Evolutionary conservation across 1,284 basidiomycete species (phyloP), one percentile per base, ranked within the genome.

Genomic region (Sphagnurus paluster): DNA sequence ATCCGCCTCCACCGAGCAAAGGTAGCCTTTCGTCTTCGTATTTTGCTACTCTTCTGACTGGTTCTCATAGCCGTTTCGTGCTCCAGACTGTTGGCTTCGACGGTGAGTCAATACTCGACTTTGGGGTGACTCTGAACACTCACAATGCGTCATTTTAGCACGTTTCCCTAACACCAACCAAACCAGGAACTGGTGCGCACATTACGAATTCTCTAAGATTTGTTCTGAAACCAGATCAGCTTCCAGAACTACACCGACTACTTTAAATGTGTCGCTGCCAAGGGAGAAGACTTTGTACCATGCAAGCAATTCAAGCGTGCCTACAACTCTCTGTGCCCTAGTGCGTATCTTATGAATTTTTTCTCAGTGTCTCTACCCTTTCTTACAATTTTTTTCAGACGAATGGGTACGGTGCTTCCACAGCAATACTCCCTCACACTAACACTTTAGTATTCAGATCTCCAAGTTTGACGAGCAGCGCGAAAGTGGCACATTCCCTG

Each of bases 241-340:
- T 92, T 87, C 85, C 95, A 98, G 75, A 95, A 94, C 75, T 98
- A 93, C 71, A 87, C 90, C 51, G 93, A 99, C 74, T 97, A 96
- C 80, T 92, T 93, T 86, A 97, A 96, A 73, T 99, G 97, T 69
- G 76, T 98, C 61, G 77, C 90, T 63, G 94, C 93, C 60, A 98
- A 98, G 77, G 97, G 97, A 56, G 96, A 99, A 63, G 97, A 99
- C 52, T 98, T 87, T 68, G 84, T 87, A 17, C 94, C 97, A 7
- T 99, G 97, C 89, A 94, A 96, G 77, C 94, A 98, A 75, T 99
- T 99, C 86, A 93, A 90, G 78, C 84, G 87, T 66, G 91, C 93
- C 28, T 99, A 93, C 80, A 82, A 93, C 77, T 94, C 95, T 43
- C 84, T 99, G 54, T 99, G 97, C 77, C 97, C 97, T 55, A 98